phyloP scores from a whole-genome alignment of 2,329 filamentous ascomycete species.

The Neonectria hederae region DNA sequence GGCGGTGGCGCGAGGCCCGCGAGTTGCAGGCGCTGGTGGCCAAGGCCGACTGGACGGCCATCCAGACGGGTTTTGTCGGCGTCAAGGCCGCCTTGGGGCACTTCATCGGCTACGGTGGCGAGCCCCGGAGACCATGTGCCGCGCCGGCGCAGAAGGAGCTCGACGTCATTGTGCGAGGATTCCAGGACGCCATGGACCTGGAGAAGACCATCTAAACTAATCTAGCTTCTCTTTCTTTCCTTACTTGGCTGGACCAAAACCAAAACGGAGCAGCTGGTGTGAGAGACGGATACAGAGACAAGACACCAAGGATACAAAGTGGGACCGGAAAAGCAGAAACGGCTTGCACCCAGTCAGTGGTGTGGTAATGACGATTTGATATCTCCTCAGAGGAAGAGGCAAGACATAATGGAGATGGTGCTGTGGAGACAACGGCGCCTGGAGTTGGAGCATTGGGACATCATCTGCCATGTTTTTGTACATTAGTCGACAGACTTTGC shows the following conservation, averaged over 20 bases:
- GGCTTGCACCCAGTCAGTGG: constrained; percentile 31
- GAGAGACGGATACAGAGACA: neutral
- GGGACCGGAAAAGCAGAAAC: constrained; percentile 12
- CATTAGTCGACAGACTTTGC: constrained; percentile 15
- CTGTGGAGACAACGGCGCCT: constrained; percentile 10
- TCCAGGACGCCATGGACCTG: constrained; percentile 48
- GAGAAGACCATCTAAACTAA: constrained; percentile 37
- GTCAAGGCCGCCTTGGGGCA: constrained; percentile 57
- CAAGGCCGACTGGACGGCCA: constrained; percentile 57
- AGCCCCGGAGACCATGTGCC: constrained; percentile 52
- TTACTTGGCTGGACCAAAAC: neutral
- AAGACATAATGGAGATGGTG: neutral
- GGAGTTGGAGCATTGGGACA: constrained; percentile 6
- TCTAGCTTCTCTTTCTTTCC: neutral
- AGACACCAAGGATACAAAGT: neutral
- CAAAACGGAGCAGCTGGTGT: constrained; percentile 8
- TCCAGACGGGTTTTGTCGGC: constrained; percentile 59
- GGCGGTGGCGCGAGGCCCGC: constrained; percentile 47
- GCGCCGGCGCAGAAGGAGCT: constrained; percentile 47
- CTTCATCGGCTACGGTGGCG: constrained; percentile 52
- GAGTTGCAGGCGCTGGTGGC: constrained; percentile 54
- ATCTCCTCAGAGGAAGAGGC: constrained; percentile 9
- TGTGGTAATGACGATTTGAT: constrained; percentile 25
- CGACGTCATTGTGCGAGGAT: constrained; percentile 48
- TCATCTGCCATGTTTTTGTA: constrained; percentile 31